A percentile compares a stretch with the other conserved stretches of the same genome.
phyloP scores from a whole-genome alignment of 2,329 filamentous ascomycete genomes.

The Sporothrix dimorphospora region DNA sequence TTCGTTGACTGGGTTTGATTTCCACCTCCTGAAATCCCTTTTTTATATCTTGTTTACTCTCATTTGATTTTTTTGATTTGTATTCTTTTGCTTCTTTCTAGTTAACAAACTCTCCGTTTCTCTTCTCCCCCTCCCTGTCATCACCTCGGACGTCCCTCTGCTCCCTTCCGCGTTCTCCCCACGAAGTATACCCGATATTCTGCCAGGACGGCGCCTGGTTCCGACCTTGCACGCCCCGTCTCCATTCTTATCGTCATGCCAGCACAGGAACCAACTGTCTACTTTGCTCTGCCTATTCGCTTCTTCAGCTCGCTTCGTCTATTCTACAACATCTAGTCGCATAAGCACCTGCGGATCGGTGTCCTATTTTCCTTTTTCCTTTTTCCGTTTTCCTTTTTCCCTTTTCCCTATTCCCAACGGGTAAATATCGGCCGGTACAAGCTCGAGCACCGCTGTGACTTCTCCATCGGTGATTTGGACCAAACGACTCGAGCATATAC shows the following conservation, averaged over 20 bases:
- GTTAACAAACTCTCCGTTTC: not conserved
- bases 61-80: not conserved
- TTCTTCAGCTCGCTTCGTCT: not conserved
- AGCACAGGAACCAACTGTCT: not conserved
- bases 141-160: not conserved
- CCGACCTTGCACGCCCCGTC: not conserved
- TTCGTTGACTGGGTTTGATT: constrained; percentile 2
- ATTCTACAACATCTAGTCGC: not conserved
- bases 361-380: not conserved
- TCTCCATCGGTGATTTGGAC: not conserved
- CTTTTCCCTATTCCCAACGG: not conserved
- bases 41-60: not conserved
- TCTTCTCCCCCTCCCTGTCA: not conserved
- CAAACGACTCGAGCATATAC: not conserved
- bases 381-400: not conserved
- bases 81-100: not conserved
- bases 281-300: constrained; percentile 25
- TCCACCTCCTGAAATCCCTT: not conserved
- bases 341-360: not conserved
- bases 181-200: constrained; percentile 13
- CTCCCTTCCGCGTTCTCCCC: not conserved
- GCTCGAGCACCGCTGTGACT: not conserved
- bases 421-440: constrained; percentile 10
- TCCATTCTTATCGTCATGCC: not conserved
- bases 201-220: constrained; percentile 1